Evolutionary conservation across 768 basidiomycete species (phyloP), one percentile per base, ranked within the genome.

Genomic region (Podaxis pistillaris): DNA sequence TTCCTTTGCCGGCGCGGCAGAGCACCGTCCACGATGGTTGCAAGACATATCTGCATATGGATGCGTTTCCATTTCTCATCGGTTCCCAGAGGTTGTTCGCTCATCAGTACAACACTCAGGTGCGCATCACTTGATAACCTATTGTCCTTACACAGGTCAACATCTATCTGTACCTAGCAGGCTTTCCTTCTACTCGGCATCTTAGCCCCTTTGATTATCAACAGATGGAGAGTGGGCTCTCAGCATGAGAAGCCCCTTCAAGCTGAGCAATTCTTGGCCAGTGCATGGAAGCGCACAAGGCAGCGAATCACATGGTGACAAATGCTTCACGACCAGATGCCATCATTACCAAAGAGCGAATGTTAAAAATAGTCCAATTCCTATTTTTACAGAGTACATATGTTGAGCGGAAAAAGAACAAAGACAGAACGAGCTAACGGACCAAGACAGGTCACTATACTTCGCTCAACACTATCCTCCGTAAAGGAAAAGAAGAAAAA

Each of bases 301-400:
- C 33, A 33, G 33, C 8, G 33, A 33, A 46, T 46, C 41, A 44
- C 15, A 44, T 4, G 19, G 44, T 7, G 44, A 46, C 44, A 22
- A 46, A 2, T 24, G n/a, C 36, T 40, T 56, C 36, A 22, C 37
- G 8, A 40, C 38, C 36, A 24, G n/a, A 38, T 38, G 36, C 36
- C 53, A 55, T 55, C 53, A 55, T 11, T 24, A 17, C 38, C 22
- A 50, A 19, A 28, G 12, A 19, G 3, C 12, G 17, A 13, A 26
- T 8, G 15, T n/a, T 58, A 58, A 58, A 46, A 58, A 58, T 60
- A 51, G 13, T 11, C 24, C n/a, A 19, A 12, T 17, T 38, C 51
- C 50, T 60, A 60, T 60, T 51, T 60, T 50, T 60, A 60, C 58
- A 60, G 58, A 60, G 58, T 60, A 50, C 49, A 40, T 2, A 12